phyloP scores from a whole-genome alignment of 352 stramenopile genomes.

The Phytophthora aleatoria region DNA sequence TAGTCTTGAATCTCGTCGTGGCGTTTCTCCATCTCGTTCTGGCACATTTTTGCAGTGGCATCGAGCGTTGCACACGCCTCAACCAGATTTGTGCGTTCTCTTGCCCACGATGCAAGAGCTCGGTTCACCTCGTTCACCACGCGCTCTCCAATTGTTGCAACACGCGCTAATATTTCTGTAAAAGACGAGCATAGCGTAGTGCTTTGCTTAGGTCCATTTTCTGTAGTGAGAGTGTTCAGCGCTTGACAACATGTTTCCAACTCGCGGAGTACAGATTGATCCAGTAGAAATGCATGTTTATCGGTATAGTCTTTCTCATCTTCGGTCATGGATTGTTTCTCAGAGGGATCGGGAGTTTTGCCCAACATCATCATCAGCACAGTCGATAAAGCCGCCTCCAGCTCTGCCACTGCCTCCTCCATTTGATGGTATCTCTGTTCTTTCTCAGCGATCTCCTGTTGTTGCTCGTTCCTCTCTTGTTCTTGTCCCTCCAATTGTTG shows the following conservation, averaged over 20 bases:
- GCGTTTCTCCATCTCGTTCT: slow-evolving; percentile 43
- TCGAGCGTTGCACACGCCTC: slow-evolving; percentile 39
- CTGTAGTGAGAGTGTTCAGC: slow-evolving; percentile 16
- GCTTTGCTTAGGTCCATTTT: slow-evolving; percentile 1
- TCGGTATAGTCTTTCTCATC: not conserved
- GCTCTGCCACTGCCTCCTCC: slow-evolving; percentile 33
- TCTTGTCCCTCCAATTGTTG: slow-evolving; percentile 25
- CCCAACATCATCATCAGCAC: slow-evolving; percentile 16
- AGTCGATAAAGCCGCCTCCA: slow-evolving; percentile 41
- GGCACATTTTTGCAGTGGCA: slow-evolving; percentile 35
- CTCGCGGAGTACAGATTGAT: slow-evolving; percentile 16
- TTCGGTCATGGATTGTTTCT: not conserved
- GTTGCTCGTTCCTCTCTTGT: slow-evolving; percentile 18
- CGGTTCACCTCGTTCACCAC: slow-evolving; percentile 17
- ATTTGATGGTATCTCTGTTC: slow-evolving; percentile 31
- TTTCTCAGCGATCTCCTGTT: slow-evolving; percentile 15
- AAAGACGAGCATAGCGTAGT: slow-evolving; percentile 22
- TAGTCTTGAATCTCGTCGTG: slow-evolving; percentile 32
- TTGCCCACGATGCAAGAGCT: slow-evolving; percentile 40
- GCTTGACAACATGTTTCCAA: slow-evolving; percentile 32
- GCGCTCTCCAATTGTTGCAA: slow-evolving; percentile 17
- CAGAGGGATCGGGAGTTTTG: not conserved
- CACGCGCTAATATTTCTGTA: slow-evolving; percentile 10
- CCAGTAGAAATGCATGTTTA: slow-evolving; percentile 15
- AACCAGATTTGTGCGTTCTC: slow-evolving; percentile 41